phyloP scores from a whole-genome alignment of 164 flowering plant genomes.

The Dillenia suffruticosa region DNA sequence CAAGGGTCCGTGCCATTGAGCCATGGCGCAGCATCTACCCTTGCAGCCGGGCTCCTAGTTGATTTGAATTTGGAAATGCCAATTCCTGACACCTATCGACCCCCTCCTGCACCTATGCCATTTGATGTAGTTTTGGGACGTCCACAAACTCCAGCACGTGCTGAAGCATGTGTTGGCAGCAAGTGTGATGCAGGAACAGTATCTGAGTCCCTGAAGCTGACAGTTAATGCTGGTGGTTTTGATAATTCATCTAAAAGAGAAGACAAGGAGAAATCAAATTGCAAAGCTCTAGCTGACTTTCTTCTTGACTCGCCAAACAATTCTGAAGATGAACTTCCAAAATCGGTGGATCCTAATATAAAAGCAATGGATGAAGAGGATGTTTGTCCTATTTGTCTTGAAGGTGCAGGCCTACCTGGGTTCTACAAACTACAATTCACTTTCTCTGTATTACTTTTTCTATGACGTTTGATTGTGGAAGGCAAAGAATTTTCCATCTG shows the following conservation, averaged over 20 bases:
- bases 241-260: constrained; percentile 30
- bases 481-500: background rate
- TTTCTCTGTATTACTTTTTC: background rate
- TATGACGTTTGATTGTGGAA: background rate
- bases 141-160: constrained; percentile 27
- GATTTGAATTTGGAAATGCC: constrained; percentile 60
- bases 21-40: constrained; percentile 31
- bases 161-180: constrained; percentile 15
- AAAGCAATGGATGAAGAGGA: constrained; percentile 59
- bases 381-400: constrained; percentile 82
- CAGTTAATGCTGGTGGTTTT: constrained; percentile 19
- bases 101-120: constrained; percentile 83
- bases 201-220: constrained; percentile 31
- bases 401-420: constrained; percentile 39
- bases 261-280: constrained; percentile 30
- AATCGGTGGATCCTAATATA: constrained; percentile 22
- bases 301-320: constrained; percentile 39
- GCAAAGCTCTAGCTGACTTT: constrained; percentile 29
- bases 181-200: constrained; percentile 22
- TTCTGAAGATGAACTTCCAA: constrained; percentile 30
- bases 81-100: constrained; percentile 58
- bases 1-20: constrained; percentile 43
- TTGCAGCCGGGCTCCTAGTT: constrained; percentile 45
- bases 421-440: background rate
- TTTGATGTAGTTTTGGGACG: constrained; percentile 55